A percentile compares a stretch with the other conserved stretches of the same genome.
Evolutionary conservation across 331 rosid species (phyloP).

Genomic region (Acacia concinna): DNA sequence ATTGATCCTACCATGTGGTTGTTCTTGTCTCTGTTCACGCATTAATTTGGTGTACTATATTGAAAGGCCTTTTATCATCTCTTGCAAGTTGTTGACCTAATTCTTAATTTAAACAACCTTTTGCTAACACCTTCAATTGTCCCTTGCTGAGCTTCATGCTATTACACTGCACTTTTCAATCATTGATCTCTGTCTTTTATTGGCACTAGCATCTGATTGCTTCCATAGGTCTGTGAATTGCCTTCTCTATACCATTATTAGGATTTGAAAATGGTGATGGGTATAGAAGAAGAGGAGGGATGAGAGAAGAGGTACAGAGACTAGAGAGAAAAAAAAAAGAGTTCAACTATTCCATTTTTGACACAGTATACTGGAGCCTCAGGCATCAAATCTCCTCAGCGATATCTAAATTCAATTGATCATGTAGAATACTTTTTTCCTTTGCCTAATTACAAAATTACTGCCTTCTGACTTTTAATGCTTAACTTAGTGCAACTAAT

Average conservation of each 20-base stretch:
- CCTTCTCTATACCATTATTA: neutral
- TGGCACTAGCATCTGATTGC: neutral
- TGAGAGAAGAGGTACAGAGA: neutral
- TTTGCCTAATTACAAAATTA: neutral
- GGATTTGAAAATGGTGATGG: neutral
- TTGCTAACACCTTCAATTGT: neutral
- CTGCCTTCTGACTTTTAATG: neutral
- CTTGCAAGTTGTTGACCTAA: neutral
- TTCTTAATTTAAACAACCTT: neutral
- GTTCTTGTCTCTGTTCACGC: neutral
- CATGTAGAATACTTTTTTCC: neutral
- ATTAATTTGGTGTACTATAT: neutral
- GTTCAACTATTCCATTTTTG: neutral
- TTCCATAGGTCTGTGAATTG: neutral
- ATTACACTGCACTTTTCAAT: neutral
- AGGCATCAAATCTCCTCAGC: neutral
- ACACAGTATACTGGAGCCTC: neutral
- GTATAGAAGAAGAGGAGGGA: neutral
- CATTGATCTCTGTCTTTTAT: neutral
- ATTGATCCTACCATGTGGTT: neutral
- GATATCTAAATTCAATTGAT: neutral
- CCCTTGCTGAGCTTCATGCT: neutral
- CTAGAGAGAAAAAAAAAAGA: neutral
- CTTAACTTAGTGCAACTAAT: neutral
- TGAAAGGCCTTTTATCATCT: neutral